Base-by-base conservation (phyloP, 139 green algal genomes). In the Limnomonas spitsbergensis region DNA sequence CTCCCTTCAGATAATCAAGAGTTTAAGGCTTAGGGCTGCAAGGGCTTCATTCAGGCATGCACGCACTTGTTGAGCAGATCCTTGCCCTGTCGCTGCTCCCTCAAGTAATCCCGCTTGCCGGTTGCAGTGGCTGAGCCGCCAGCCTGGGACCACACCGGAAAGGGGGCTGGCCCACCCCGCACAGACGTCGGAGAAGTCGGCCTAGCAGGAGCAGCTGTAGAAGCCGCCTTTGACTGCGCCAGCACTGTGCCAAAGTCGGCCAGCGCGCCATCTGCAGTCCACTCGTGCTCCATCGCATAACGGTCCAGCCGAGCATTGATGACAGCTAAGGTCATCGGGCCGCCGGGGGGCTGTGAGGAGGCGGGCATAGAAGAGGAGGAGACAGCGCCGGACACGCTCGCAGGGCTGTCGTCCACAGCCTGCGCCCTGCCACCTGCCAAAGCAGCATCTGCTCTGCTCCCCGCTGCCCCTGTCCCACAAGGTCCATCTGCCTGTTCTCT, bases 11-110 rank as follows among this genome's bases (percentile, higher is more conserved):
- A n/a, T n/a, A n/a, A n/a, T n/a, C n/a, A n/a, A n/a, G n/a, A n/a
- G n/a, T n/a, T n/a, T n/a, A n/a, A n/a, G n/a, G n/a, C n/a, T n/a
- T n/a, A n/a, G n/a, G n/a, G n/a, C n/a, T n/a, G n/a, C n/a, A n/a
- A n/a, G n/a, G n/a, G n/a, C n/a, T n/a, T n/a, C n/a, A n/a, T n/a
- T n/a, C n/a, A n/a, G n/a, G n/a, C n/a, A n/a, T n/a, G n/a, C n/a
- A n/a, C n/a, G n/a, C 40, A 85, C 80, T 69, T 85, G n/a, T 0
- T n/a, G 0, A 47, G 42, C 36, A 81, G 40, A 52, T 85, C 81
- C 71, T 85, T 85, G 31, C 76, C 71, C 56, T 77, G 1, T 37
- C 81, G 70, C 72, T 82, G 69, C 71, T 85, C 81, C 9, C 81
- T 39, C 69, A 82, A 61, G 66, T 85, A 85, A 35, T 85, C 81